These are phyloP conservation scores for Arabis hirsuta DNA, from an alignment of 345 rosid species.

Conservation along the genomic window DNA sequence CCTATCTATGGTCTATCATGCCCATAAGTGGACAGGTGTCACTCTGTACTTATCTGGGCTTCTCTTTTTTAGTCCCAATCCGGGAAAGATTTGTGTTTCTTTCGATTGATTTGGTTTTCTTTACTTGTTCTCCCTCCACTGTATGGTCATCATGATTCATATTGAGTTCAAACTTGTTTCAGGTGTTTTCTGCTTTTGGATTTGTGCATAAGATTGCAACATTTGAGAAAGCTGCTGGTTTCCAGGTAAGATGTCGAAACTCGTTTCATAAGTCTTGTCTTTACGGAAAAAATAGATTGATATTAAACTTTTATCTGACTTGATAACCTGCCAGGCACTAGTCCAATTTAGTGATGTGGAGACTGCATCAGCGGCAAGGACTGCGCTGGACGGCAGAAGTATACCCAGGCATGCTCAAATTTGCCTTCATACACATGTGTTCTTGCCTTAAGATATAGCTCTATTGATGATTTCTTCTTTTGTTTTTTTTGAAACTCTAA, in stretches of 20 bases:
- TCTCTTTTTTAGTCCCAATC: constrained; percentile 38
- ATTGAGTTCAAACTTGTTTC: constrained; percentile 36
- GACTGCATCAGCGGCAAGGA: constrained; percentile 84
- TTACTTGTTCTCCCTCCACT: constrained; percentile 11
- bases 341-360: constrained; percentile 91
- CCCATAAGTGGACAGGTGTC: constrained; percentile 78
- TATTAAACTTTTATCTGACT: constrained; percentile 30
- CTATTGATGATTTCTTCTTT: constrained; percentile 16
- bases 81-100: constrained; percentile 40
- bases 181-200: constrained; percentile 99
- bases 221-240: constrained; percentile 96
- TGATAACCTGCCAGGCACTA: constrained; percentile 64
- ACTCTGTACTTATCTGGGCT: constrained; percentile 73
- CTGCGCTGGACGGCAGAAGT: constrained; percentile 94
- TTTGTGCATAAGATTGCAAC: constrained; percentile 97
- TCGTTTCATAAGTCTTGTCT: constrained; percentile 24
- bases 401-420: constrained; percentile 66
- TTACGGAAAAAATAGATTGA: background rate
- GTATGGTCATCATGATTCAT: no score
- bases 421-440: constrained; percentile 1
- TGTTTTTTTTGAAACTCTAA: constrained; percentile 17
- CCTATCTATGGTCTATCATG: constrained; percentile 76
- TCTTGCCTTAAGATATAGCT: constrained; percentile 5
- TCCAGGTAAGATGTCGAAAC: constrained; percentile 65
- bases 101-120: constrained; percentile 26